Evolutionary conservation across 768 basidiomycete genomes (phyloP).

Genomic region (Suillus tomentosus): DNA sequence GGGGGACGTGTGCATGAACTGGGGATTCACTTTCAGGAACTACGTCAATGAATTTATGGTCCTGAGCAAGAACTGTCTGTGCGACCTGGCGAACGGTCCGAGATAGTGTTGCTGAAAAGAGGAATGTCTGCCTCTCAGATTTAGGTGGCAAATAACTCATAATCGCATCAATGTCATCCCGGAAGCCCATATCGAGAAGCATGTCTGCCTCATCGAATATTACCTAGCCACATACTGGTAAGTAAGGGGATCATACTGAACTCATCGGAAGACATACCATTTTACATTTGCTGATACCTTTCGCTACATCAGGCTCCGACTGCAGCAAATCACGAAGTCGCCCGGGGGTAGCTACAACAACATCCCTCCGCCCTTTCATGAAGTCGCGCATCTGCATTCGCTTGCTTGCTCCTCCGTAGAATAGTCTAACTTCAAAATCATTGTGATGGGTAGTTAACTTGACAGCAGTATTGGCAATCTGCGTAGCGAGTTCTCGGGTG

Average conservation of each 20-base stretch:
- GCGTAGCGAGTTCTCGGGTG: slow-evolving; percentile 86
- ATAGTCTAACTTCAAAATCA: slow-evolving; percentile 68
- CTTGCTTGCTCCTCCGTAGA: slow-evolving; percentile 79
- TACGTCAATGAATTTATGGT: slow-evolving; percentile 75
- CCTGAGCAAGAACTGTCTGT: slow-evolving; percentile 52
- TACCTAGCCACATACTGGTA: slow-evolving; percentile 48
- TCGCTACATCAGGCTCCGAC: slow-evolving; percentile 55
- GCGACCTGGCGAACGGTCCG: slow-evolving; percentile 72
- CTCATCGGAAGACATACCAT: slow-evolving; percentile 46
- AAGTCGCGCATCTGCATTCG: slow-evolving; percentile 67
- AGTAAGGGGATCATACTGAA: slow-evolving; percentile 9
- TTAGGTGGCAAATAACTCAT: slow-evolving; percentile 56
- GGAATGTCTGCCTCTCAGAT: slow-evolving; percentile 81
- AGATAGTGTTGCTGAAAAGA: slow-evolving; percentile 90
- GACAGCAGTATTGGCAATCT: slow-evolving; percentile 83
- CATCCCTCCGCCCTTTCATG: slow-evolving; percentile 64
- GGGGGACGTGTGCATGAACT: slow-evolving; percentile 75
- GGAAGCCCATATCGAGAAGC: slow-evolving; percentile 90
- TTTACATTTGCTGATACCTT: slow-evolving; percentile 54
- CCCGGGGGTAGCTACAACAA: slow-evolving; percentile 91
- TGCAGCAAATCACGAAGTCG: slow-evolving; percentile 74
- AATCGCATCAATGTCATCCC: slow-evolving; percentile 80
- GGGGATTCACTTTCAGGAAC: slow-evolving; percentile 54
- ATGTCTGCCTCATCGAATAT: slow-evolving; percentile 94
- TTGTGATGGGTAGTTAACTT: slow-evolving; percentile 62